Evolutionary conservation across 768 basidiomycete species (phyloP), one percentile per base, ranked within the genome.

Genomic region (Crepidotus variabilis): DNA sequence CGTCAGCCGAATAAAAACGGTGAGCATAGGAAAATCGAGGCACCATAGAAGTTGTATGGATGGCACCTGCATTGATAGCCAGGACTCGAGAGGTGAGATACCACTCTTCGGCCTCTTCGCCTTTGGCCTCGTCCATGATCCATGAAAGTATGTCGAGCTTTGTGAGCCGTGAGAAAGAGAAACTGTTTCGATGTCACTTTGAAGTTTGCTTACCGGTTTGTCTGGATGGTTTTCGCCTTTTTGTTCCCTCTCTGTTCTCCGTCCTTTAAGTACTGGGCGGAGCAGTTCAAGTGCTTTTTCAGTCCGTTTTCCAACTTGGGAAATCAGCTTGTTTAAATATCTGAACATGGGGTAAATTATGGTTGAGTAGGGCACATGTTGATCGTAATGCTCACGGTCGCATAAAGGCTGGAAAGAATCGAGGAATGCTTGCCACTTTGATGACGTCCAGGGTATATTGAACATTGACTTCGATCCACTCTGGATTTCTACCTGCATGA

Each of bases 81-180:
- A 82, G 61, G 6, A 80, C 57, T n/a, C 72, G 66, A 0, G 61
- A 58, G 0, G 70, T 68, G 7, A 79, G 60, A 32, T 72, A 67
- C n/a, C 61, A 54, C 0, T 68, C 52, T 6, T 57, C 67, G 22
- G 63, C 60, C 32, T 70, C 67, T 16, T 70, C 57, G 4, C 67
- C 69, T 8, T 66, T 60, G 0, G 77, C 75, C 7, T 63, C 67
- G 45, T 77, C 78, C 35, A 81, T 68, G 10, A 81, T 65, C 78
- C 79, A 83, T 16, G 72, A 69, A 0, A 82, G 67, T n/a, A 81
- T 57, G 54, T 81, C 80, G 51, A 75, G 72, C 80, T 80, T 46
- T 35, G 28, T n/a, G 13, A 20, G 22, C 13, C 52, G 45, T 20
- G 43, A 49, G 24, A 21, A 47, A 51, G 1, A n/a, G 21, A 22